Evolutionary conservation across 257 asterid genomes (phyloP), one percentile per base, ranked within the genome.

Genomic region (Scutellaria barbata): DNA sequence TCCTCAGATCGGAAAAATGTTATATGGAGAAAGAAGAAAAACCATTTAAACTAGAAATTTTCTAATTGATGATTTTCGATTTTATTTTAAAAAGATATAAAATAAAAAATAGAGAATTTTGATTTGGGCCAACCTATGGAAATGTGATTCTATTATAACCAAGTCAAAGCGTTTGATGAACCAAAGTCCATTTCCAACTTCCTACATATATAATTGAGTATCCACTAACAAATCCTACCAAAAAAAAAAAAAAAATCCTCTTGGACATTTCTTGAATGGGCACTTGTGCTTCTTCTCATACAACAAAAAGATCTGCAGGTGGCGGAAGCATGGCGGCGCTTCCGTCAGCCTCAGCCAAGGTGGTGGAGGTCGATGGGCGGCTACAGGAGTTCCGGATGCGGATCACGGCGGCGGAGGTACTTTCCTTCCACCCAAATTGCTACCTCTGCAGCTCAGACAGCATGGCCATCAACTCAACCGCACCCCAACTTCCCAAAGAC

Each of bases 401-500:
- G 71, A 48, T 72, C 48, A 82, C 73, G 72, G 81, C 83, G 42
- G 81, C 50, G 25, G 86, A 85, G 71, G 67, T 81, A 46, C 69
- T 85, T 11, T 73, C 87, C 70, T 65, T 20, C 62, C 81, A 82
- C 76, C 88, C 77, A 0, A 39, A 63, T 30, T 81, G 84, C 81
- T 82, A 74, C 63, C 73, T 85, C 3, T 88, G 92, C 81, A 72
- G 87, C 78, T 72, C 89, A 2, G 89, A 88, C 62, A 52, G 77
- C 56, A 82, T 86, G 88, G 45, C 55, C 51, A 66, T 88, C 48
- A 55, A 72, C 55, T 75, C 79, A 2, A 6, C 45, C 11, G 82
- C 90, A 3, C 68, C 84, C 1, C 84, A 42, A 55, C 69, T 86
- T 47, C 72, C 85, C 17, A 16, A 52, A 5, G 85, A 82, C 10